phyloP scores from a whole-genome alignment of 2,329 filamentous ascomycete genomes.

The Aspergillus sp. region DNA sequence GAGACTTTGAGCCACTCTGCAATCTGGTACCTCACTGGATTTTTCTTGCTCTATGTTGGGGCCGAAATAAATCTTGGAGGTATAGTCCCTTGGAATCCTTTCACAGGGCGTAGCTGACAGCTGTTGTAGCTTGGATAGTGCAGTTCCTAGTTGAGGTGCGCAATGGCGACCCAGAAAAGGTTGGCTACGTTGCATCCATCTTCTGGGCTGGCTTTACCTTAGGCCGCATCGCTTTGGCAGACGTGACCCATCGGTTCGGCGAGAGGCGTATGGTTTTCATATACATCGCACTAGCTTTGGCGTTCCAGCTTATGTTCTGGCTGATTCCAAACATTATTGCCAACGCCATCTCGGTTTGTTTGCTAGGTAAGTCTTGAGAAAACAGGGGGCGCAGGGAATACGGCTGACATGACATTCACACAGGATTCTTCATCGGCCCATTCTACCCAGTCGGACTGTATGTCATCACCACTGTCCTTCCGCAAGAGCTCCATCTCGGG shows the following conservation, averaged over 20 bases:
- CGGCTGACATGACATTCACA: constrained; percentile 1
- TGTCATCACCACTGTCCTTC: constrained; percentile 29
- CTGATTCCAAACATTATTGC: constrained; percentile 26
- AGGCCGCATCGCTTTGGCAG: constrained; percentile 27
- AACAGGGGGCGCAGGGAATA: neutral
- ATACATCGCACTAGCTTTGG: constrained; percentile 26
- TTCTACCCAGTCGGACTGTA: constrained; percentile 32
- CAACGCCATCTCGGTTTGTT: constrained; percentile 30
- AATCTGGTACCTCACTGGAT: constrained; percentile 31
- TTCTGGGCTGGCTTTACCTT: constrained; percentile 32
- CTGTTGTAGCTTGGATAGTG: constrained; percentile 27
- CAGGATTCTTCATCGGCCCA: constrained; percentile 34
- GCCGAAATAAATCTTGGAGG: constrained; percentile 31
- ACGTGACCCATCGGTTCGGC: constrained; percentile 30
- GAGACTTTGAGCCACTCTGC: constrained; percentile 24
- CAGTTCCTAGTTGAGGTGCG: constrained; percentile 30
- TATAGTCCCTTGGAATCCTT: constrained; percentile 8
- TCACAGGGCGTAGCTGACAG: neutral
- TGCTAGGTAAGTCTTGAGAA: constrained; percentile 24
- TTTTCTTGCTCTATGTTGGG: constrained; percentile 32
- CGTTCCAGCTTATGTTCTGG: constrained; percentile 30
- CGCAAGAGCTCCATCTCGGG: constrained; percentile 29
- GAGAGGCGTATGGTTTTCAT: constrained; percentile 30
- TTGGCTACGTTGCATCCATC: constrained; percentile 30
- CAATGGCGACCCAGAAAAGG: constrained; percentile 28